These are phyloP conservation scores for Backusella tarrabulga DNA, from an alignment of 192 early-diverging fungal genomes.

Conservation along the genomic window DNA sequence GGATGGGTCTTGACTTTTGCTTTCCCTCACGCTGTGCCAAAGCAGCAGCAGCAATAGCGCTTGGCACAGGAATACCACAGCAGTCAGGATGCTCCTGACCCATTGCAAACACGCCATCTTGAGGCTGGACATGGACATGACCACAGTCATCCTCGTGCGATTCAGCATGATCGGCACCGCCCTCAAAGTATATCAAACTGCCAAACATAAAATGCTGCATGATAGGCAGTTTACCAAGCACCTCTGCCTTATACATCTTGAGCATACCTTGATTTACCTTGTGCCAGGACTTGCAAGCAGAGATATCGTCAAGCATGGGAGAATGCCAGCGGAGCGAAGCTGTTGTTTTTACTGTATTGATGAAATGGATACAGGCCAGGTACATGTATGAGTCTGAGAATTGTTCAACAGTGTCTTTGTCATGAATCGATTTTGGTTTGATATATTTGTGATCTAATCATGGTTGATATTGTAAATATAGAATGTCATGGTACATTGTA, in stretches of 20 bases:
- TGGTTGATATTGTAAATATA: not conserved
- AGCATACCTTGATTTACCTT: slow-evolving; percentile 93
- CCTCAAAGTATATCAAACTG: slow-evolving; percentile 73
- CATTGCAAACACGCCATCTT: slow-evolving; percentile 63
- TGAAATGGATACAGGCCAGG: slow-evolving; percentile 90
- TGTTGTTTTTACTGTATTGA: slow-evolving; percentile 73
- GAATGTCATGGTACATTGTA: no score
- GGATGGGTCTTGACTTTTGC: slow-evolving; percentile 14
- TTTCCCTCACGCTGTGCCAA: slow-evolving; percentile 28
- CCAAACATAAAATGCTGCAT: slow-evolving; percentile 99
- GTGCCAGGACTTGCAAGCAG: slow-evolving; percentile 83
- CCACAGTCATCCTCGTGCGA: slow-evolving; percentile 52
- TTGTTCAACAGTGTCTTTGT: slow-evolving; percentile 83
- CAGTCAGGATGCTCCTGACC: slow-evolving; percentile 79
- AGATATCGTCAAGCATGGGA: slow-evolving; percentile 97
- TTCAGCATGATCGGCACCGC: slow-evolving; percentile 34
- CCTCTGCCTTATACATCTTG: slow-evolving; percentile 96
- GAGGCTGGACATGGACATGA: slow-evolving; percentile 44
- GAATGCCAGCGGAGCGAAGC: slow-evolving; percentile 83
- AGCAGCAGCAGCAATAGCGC: slow-evolving; percentile 74
- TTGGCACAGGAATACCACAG: slow-evolving; percentile 80
- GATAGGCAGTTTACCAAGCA: slow-evolving; percentile 91
- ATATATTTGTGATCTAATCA: slow-evolving; percentile 81
- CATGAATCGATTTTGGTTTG: slow-evolving; percentile 92
- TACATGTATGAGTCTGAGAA: slow-evolving; percentile 95